Base-by-base conservation (phyloP, 345 rosid species). In the Geranium rotundifolium region DNA sequence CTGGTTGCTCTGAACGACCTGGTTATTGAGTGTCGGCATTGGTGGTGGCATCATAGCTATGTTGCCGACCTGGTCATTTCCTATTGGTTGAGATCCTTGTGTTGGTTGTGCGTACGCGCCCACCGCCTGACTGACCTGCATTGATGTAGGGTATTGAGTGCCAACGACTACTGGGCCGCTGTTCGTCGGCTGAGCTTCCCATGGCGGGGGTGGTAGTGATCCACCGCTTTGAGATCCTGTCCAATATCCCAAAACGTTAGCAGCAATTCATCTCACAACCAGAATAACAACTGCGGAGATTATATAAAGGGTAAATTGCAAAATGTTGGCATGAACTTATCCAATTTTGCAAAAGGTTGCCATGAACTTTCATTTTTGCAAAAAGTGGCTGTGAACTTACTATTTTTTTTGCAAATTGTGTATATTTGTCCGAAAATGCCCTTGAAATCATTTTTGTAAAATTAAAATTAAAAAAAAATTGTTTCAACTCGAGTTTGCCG, bases 121-220 rank as follows among this genome's bases (percentile, higher is more conserved):
- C 27, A 23, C 27, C 27, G 71, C 77, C 69, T 84, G 92, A 60
- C 83, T 61, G 4, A 72, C 72, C 75, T 84, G 86, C 81, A 78
- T 71, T 69, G 75, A 70, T 57, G 72, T 83, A 63, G 89, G 79
- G 68, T 84, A 81, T 56, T 79, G 92, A 59, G 80, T 19, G 60
- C 75, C 86, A 17, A 79, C 70, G 52, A 73, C 72, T 10, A 73
- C 72, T 10, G 78, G 80, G 70, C 80, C 80, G 34, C 69, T 58
- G 63, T 86, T 88, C 31, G 75, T 82, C 60, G 77, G 73, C 72
- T 81, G 92, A 71, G 85, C 85, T 75, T 89, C 96, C 96, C 96
- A 89, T 0, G 96, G 96, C 16, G 96, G 93, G 19, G 85, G 88
- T 57, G 96, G 96, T 49, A 89, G 74, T 30, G 89, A 77, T 59